Percentiles rank a stretch among this genome's conserved stretches.
Conservation (phyloP, 106 monocot genomes). For the Dioscorea zingiberensis region DNA sequence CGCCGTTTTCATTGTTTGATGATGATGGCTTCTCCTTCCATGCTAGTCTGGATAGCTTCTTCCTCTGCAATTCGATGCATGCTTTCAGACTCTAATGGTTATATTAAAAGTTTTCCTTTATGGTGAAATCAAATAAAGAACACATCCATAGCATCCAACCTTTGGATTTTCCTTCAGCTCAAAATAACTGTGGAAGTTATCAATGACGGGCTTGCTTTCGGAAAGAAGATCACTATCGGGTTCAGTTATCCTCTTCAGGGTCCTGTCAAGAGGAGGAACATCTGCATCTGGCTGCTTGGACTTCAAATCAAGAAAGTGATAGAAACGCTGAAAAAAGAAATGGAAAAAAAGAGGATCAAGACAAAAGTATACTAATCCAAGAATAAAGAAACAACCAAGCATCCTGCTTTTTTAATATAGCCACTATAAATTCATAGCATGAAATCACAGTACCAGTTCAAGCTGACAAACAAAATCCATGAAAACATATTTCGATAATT, state of each 20-base stretch:
- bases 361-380: not conserved
- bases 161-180: conserved; percentile 80
- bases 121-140: not conserved
- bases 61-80: conserved; percentile 39
- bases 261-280: conserved; percentile 55
- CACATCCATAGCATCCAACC: conserved; percentile 29
- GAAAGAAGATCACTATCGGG: conserved; percentile 48
- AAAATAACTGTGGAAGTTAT: conserved; percentile 44
- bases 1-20: conserved; percentile 21
- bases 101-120: too few relatives aligned
- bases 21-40: conserved; percentile 24
- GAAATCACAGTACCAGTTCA: too few relatives aligned
- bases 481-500: too few relatives aligned
- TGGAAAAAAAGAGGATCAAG: not conserved
- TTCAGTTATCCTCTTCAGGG: conserved; percentile 65
- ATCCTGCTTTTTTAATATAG: too few relatives aligned
- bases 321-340: conserved; percentile 54
- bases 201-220: conserved; percentile 30
- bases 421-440: too few relatives aligned
- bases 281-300: conserved; percentile 63
- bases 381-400: too few relatives aligned
- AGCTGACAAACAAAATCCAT: too few relatives aligned
- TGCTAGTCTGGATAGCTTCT: conserved; percentile 29
- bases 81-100: too few relatives aligned
- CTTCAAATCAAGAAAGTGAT: conserved; percentile 76